A percentile compares a stretch with the other conserved stretches of the same genome.
These are phyloP conservation scores for Rutidosis leptorrhynchoides DNA, from an alignment of 129 eudicot species.

Conservation along the genomic window DNA sequence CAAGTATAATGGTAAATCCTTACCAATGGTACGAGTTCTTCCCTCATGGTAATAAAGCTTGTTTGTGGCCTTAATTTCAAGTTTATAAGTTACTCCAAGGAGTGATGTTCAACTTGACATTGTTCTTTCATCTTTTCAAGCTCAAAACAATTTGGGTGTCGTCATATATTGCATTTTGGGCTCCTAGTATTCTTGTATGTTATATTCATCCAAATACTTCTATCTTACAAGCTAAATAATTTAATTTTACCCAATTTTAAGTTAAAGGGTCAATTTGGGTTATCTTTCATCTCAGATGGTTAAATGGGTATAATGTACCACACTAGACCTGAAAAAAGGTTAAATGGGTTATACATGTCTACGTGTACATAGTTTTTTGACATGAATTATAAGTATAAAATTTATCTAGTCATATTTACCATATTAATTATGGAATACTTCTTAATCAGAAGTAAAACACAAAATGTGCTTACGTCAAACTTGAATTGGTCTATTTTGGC, in stretches of 20 bases:
- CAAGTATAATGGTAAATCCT: too few species aligned
- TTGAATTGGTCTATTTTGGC: too few species aligned
- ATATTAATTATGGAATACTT: neutral
- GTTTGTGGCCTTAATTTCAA: too few species aligned
- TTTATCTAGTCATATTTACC: neutral
- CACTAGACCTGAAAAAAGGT: too few species aligned
- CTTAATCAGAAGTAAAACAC: neutral
- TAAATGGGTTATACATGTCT: too few species aligned
- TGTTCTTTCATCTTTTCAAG: slow-evolving; percentile 46
- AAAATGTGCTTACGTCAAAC: too few species aligned
- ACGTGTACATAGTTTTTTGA: neutral
- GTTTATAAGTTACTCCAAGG: neutral
- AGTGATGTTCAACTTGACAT: neutral
- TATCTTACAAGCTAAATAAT: neutral
- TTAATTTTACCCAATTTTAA: neutral
- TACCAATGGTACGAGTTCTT: slow-evolving; percentile 90
- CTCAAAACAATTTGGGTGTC: slow-evolving; percentile 74
- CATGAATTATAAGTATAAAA: neutral
- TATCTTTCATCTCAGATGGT: neutral
- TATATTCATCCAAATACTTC: slow-evolving; percentile 12
- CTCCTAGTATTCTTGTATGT: slow-evolving; percentile 81
- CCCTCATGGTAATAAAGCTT: slow-evolving; percentile 57
- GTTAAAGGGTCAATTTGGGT: neutral
- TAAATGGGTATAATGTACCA: neutral
- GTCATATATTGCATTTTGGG: slow-evolving; percentile 91